Conservation (phyloP, 129 eudicot species). For the Glebionis coronaria region DNA sequence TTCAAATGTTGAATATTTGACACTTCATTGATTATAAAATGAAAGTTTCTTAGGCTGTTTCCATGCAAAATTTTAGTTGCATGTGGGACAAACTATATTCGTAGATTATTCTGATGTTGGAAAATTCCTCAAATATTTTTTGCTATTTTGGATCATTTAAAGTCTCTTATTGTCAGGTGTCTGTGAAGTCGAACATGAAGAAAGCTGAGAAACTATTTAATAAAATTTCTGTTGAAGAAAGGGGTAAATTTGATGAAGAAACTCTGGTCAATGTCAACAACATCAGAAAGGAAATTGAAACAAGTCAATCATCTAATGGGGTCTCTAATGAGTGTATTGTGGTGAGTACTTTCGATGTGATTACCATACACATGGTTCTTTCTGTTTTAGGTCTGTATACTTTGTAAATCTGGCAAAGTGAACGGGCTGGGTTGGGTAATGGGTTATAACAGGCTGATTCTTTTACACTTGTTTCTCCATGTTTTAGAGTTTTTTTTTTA, state of each 20-base stretch:
- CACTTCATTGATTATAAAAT: not conserved
- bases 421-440: not conserved
- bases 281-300: slow-evolving; percentile 14
- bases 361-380: not conserved
- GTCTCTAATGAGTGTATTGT: slow-evolving; percentile 11
- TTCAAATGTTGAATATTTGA: not conserved
- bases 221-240: slow-evolving; percentile 17
- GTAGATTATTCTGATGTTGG: too few species aligned
- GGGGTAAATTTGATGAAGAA: slow-evolving; percentile 17
- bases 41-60: not conserved
- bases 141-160: too few species aligned
- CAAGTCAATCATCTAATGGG: slow-evolving; percentile 4
- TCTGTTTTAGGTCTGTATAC: not conserved
- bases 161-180: not conserved
- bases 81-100: not conserved
- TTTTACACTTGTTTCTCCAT: not conserved
- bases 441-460: not conserved
- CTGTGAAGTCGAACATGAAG: not conserved
- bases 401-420: not conserved
- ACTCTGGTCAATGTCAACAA: slow-evolving; percentile 24
- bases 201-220: slow-evolving; percentile 14
- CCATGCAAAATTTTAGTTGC: not conserved
- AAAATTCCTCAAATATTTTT: too few species aligned
- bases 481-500: not conserved
- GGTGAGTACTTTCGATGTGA: slow-evolving; percentile 7